phyloP scores from a whole-genome alignment of 2,329 filamentous ascomycete genomes.

The Boeremia exigua region DNA sequence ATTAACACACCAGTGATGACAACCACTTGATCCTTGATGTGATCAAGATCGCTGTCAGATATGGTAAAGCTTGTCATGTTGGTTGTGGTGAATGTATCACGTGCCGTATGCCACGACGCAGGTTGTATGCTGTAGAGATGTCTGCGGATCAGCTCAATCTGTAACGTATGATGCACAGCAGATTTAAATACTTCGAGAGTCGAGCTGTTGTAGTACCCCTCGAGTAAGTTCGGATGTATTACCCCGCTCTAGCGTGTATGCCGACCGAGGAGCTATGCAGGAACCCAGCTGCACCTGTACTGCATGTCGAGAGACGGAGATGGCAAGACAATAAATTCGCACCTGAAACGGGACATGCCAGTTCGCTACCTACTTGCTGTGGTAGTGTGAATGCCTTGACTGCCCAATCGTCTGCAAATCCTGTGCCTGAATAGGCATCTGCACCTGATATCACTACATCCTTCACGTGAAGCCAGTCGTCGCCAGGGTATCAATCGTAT shows the following conservation, averaged over 20 bases:
- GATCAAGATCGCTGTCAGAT: conserved; percentile 51
- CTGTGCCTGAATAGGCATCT: too few species aligned
- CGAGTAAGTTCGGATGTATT: conserved; percentile 5
- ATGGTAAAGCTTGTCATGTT: conserved; percentile 53
- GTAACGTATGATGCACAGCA: background rate
- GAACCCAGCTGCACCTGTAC: background rate
- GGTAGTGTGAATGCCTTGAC: too few species aligned
- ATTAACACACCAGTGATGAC: conserved; percentile 57
- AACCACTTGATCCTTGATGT: conserved; percentile 59
- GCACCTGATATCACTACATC: too few species aligned
- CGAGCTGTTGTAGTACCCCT: background rate
- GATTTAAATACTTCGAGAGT: background rate
- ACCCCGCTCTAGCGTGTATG: conserved; percentile 17
- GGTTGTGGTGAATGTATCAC: background rate
- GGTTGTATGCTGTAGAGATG: background rate
- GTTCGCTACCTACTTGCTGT: too few species aligned
- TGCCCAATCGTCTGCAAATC: too few species aligned
- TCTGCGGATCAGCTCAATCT: too few species aligned
- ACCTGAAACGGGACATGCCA: too few species aligned
- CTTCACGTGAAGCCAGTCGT: too few species aligned
- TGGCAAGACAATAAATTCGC: background rate
- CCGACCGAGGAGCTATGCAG: background rate
- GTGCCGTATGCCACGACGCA: background rate
- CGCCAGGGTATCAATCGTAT: conserved; percentile 4
- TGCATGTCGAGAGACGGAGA: background rate